A percentile compares a stretch with the other conserved stretches of the same genome.
phyloP scores from a whole-genome alignment of 2,329 filamentous ascomycete genomes.

The Hortaea sp. region DNA sequence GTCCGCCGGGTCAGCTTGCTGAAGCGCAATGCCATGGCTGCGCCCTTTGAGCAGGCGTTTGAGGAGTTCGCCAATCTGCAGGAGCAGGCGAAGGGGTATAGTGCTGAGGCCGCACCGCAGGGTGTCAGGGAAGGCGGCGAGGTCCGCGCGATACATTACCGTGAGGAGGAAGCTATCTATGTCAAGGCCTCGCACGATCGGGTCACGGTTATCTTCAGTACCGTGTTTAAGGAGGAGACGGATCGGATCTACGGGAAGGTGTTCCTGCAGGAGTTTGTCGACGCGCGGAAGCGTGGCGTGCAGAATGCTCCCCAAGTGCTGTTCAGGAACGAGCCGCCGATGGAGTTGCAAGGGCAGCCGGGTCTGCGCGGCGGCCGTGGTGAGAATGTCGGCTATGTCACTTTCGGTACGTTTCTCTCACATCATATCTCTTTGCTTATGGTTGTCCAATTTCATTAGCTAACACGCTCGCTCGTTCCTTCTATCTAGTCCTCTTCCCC shows the following conservation, averaged over 20 bases:
- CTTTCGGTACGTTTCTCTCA: constrained; percentile 64
- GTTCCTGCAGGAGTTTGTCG: constrained; percentile 97
- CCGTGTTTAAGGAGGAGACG: constrained; percentile 94
- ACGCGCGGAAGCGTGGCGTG: constrained; percentile 85
- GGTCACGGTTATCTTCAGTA: constrained; percentile 98
- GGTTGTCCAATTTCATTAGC: too few relatives aligned
- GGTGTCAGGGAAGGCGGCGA: constrained; percentile 81
- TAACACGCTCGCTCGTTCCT: neutral
- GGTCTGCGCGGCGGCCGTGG: constrained; percentile 71
- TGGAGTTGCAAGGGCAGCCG: constrained; percentile 79
- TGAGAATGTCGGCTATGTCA: constrained; percentile 84
- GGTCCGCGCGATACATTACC: constrained; percentile 94
- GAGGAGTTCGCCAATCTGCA: constrained; percentile 79
- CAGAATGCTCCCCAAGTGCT: constrained; percentile 97
- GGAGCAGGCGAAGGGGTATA: constrained; percentile 85
- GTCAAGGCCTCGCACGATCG: constrained; percentile 96
- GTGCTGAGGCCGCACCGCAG: constrained; percentile 85
- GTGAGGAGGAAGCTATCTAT: constrained; percentile 97
- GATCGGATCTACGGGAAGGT: constrained; percentile 96
- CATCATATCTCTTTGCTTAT: too few relatives aligned
- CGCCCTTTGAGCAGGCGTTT: constrained; percentile 95
- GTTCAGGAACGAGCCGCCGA: constrained; percentile 85
- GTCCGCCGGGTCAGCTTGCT: constrained; percentile 79
- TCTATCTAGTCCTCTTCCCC: constrained; percentile 70
- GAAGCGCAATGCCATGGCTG: constrained; percentile 98